phyloP scores from a whole-genome alignment of 2,329 filamentous ascomycete species.

The Hymenoscyphus fraxineus region DNA sequence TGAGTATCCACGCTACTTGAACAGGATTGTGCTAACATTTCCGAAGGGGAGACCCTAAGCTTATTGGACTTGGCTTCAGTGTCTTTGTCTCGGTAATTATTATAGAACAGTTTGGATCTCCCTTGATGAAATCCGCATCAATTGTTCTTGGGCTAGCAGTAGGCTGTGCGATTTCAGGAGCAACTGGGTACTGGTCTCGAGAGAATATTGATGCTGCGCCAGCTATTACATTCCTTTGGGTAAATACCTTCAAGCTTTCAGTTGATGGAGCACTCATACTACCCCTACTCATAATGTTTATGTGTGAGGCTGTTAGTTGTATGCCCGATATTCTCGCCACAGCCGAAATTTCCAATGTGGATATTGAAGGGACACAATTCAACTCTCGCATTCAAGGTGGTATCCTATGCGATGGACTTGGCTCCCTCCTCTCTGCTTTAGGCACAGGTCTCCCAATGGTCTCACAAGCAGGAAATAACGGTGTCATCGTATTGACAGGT shows the following conservation, averaged over 20 bases:
- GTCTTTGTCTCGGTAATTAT: slow-evolving; percentile 66
- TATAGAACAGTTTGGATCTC: slow-evolving; percentile 65
- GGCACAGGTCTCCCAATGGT: slow-evolving; percentile 67
- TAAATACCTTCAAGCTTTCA: slow-evolving; percentile 62
- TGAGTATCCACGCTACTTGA: slow-evolving; percentile 10
- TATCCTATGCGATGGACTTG: slow-evolving; percentile 63
- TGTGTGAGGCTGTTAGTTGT: slow-evolving; percentile 64
- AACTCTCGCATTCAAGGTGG: slow-evolving; percentile 68
- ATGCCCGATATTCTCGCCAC: slow-evolving; percentile 62
- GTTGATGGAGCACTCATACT: slow-evolving; percentile 65
- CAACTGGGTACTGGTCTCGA: slow-evolving; percentile 61
- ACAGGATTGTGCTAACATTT: neutral
- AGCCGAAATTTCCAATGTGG: slow-evolving; percentile 36
- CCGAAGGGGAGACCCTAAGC: slow-evolving; percentile 54
- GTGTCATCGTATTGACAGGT: slow-evolving; percentile 63
- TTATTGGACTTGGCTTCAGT: slow-evolving; percentile 63
- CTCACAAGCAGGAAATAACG: slow-evolving; percentile 67
- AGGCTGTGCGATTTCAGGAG: slow-evolving; percentile 64
- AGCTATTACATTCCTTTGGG: slow-evolving; percentile 66
- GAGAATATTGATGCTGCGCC: slow-evolving; percentile 57
- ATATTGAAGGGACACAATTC: slow-evolving; percentile 61
- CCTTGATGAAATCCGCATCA: slow-evolving; percentile 66
- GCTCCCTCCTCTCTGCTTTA: slow-evolving; percentile 58
- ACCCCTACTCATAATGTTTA: slow-evolving; percentile 60
- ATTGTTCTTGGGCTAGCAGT: slow-evolving; percentile 62